A percentile compares a stretch with the other conserved stretches of the same genome.
Conservation (phyloP, 176 grass and related monocot genomes). For the Tillandsia leiboldiana region DNA sequence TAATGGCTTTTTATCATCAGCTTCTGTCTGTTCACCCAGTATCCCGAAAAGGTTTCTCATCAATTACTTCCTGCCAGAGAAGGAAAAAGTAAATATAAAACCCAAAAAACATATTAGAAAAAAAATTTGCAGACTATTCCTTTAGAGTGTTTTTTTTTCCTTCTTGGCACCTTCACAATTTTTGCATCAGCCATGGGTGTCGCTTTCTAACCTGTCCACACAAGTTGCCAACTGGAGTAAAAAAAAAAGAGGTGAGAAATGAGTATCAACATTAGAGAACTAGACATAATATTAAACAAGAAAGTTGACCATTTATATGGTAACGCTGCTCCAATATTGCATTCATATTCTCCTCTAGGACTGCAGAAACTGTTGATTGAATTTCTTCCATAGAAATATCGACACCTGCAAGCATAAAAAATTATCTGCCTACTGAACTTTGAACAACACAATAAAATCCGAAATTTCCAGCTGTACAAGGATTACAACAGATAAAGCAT, state of each 20-base stretch:
- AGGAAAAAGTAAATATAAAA: constrained; percentile 12
- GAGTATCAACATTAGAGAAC: neutral
- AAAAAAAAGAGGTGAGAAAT: constrained; percentile 4
- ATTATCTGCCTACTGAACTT: neutral
- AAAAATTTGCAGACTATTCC: neutral
- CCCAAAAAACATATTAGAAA: constrained; percentile 14
- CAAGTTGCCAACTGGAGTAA: constrained; percentile 61
- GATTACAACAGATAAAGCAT: neutral
- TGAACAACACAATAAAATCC: neutral
- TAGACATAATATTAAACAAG: neutral
- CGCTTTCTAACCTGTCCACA: constrained; percentile 80
- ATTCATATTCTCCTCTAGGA: too few species aligned
- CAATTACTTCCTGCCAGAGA: constrained; percentile 68
- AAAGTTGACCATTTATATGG: too few species aligned
- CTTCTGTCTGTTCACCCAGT: constrained; percentile 80
- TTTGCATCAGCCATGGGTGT: constrained; percentile 95
- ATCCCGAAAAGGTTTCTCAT: constrained; percentile 64
- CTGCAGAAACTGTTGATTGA: too few species aligned
- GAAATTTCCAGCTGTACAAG: neutral
- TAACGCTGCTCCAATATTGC: too few species aligned
- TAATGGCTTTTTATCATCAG: constrained; percentile 81
- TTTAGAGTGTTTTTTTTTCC: neutral
- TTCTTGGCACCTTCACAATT: constrained; percentile 48
- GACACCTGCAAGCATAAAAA: constrained; percentile 44
- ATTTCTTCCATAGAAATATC: too few species aligned